Evolutionary conservation across 2,329 filamentous ascomycete genomes (phyloP).

Genomic region (Macrophomina pseudophaseolina): DNA sequence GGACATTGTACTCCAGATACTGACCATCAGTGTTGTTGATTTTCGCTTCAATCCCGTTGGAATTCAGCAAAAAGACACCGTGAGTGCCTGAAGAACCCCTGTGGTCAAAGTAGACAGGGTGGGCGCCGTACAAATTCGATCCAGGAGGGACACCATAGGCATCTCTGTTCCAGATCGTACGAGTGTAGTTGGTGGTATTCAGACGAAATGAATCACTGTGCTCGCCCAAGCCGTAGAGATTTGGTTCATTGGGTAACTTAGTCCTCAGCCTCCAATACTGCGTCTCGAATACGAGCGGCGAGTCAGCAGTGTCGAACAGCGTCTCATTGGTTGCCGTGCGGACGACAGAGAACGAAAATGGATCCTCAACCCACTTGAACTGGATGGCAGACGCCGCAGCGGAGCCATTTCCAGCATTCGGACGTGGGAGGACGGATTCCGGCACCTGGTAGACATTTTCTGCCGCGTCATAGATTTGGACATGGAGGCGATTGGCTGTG

Average conservation of each 20-base stretch:
- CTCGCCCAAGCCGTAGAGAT: conserved; percentile 80
- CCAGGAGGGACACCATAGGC: conserved; percentile 64
- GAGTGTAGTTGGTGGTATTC: conserved; percentile 70
- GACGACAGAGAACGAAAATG: conserved; percentile 71
- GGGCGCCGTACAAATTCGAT: conserved; percentile 73
- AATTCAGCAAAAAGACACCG: conserved; percentile 43
- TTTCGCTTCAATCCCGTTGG: conserved; percentile 70
- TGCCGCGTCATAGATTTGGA: conserved; percentile 74
- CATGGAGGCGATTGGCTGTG: conserved; percentile 70
- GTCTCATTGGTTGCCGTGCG: conserved; percentile 63
- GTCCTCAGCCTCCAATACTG: conserved; percentile 79
- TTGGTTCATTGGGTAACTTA: conserved; percentile 68
- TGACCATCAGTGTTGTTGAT: conserved; percentile 70
- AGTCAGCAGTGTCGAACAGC: conserved; percentile 72
- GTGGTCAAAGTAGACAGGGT: conserved; percentile 78
- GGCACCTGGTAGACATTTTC: conserved; percentile 77
- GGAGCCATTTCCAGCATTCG: conserved; percentile 46
- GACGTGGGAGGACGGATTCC: conserved; percentile 69
- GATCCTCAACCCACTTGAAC: conserved; percentile 60
- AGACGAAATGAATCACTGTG: conserved; percentile 74
- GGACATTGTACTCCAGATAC: conserved; percentile 78
- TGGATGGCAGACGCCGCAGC: conserved; percentile 52
- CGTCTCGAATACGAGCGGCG: conserved; percentile 73
- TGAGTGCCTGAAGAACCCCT: conserved; percentile 53
- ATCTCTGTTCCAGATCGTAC: conserved; percentile 73